Conservation (phyloP, 768 basidiomycete species). For the Suillus luteus region DNA sequence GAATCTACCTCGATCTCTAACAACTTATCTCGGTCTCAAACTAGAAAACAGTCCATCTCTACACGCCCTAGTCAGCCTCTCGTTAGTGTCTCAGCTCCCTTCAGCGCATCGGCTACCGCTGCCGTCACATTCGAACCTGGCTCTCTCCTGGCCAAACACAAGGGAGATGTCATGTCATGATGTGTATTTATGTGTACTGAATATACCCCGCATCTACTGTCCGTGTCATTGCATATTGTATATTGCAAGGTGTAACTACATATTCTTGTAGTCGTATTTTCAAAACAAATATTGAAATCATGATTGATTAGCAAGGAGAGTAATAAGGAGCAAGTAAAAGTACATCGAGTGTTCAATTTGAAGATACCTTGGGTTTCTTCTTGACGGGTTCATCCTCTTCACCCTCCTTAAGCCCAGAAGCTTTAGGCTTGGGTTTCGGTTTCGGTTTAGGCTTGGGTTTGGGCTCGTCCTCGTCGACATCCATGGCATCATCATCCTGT, state of each 20-base stretch:
- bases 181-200: slow-evolving; percentile 8
- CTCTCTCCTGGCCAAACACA: slow-evolving; percentile 65
- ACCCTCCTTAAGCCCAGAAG: slow-evolving; percentile 33
- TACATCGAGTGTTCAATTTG: background rate
- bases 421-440: slow-evolving; percentile 46
- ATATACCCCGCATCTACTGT: background rate
- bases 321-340: slow-evolving; percentile 2
- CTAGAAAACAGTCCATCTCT: slow-evolving; percentile 38
- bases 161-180: slow-evolving; percentile 26
- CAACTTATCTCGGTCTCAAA: slow-evolving; percentile 38
- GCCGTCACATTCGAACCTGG: slow-evolving; percentile 70
- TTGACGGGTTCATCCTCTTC: slow-evolving; percentile 60
- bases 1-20: slow-evolving; percentile 32
- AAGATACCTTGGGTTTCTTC: slow-evolving; percentile 70
- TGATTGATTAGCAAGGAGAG: background rate
- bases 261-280: background rate
- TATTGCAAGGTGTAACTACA: slow-evolving; percentile 6
- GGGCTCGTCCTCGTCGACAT: slow-evolving; percentile 43
- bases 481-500: slow-evolving; percentile 50
- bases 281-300: background rate
- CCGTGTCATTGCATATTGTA: background rate
- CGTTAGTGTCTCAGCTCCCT: slow-evolving; percentile 46
- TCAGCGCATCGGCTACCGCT: slow-evolving; percentile 30
- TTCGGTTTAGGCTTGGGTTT: slow-evolving; percentile 40
- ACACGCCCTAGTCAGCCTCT: slow-evolving; percentile 48